phyloP scores from a whole-genome alignment of 148 eudicot genomes.

The Nyssa sinensis region DNA sequence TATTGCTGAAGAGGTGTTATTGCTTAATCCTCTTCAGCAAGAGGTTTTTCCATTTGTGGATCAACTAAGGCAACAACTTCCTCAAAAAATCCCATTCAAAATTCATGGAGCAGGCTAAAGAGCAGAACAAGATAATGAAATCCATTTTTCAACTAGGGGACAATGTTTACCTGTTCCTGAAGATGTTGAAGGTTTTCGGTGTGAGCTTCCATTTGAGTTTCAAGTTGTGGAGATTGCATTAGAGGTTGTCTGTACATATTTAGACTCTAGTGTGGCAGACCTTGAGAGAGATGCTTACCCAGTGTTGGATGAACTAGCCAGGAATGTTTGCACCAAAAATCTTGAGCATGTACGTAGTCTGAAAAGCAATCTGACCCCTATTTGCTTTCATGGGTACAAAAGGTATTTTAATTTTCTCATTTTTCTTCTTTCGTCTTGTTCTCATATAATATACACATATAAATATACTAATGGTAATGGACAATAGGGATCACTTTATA shows the following conservation, averaged over 20 bases:
- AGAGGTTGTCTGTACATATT: slow-evolving; percentile 79
- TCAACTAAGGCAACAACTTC: slow-evolving; percentile 80
- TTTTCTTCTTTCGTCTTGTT: neutral
- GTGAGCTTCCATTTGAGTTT: slow-evolving; percentile 92
- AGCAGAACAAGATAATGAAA: slow-evolving; percentile 36
- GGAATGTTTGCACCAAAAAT: slow-evolving; percentile 85
- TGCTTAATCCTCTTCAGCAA: slow-evolving; percentile 95
- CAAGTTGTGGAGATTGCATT: slow-evolving; percentile 89
- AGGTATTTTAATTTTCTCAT: slow-evolving; percentile 45
- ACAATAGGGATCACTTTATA: too few species aligned
- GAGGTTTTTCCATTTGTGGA: slow-evolving; percentile 99
- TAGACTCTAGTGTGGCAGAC: slow-evolving; percentile 82
- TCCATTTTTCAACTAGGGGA: slow-evolving; percentile 33
- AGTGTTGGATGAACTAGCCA: slow-evolving; percentile 83
- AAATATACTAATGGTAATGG: too few species aligned
- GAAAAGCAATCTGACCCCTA: slow-evolving; percentile 93
- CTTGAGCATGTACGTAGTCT: slow-evolving; percentile 94
- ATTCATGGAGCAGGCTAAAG: slow-evolving; percentile 31
- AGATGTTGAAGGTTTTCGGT: slow-evolving; percentile 54
- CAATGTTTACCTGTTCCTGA: slow-evolving; percentile 58
- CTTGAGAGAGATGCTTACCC: slow-evolving; percentile 95
- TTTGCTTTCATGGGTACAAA: slow-evolving; percentile 93
- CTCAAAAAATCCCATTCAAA: slow-evolving; percentile 35
- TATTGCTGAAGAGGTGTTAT: slow-evolving; percentile 91
- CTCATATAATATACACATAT: neutral